phyloP scores from a whole-genome alignment of 75 land plant genomes.

The Cupressus sempervirens region DNA sequence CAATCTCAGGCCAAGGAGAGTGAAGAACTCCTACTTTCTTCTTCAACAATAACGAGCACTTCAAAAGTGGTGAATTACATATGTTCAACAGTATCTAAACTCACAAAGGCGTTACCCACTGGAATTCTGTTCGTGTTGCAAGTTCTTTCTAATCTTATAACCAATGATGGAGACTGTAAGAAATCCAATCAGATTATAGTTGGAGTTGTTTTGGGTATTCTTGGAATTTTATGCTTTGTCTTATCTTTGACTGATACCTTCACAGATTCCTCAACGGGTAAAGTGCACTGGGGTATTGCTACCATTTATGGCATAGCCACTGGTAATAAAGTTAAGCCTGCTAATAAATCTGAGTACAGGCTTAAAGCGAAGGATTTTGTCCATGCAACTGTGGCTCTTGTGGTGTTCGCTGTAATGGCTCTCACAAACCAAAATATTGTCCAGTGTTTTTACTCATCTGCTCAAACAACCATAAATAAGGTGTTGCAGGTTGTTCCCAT shows the following conservation, averaged over 20 bases:
- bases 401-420: background rate
- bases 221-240: background rate
- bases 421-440: background rate
- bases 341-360: background rate
- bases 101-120: background rate
- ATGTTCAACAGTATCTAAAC: background rate
- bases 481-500: background rate
- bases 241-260: background rate
- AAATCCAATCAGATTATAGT: background rate
- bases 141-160: background rate
- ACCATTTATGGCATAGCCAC: background rate
- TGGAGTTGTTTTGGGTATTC: background rate
- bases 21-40: too few species aligned
- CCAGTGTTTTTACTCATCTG: background rate
- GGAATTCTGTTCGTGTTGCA: background rate
- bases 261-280: background rate
- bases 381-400: background rate
- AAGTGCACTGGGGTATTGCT: conserved; percentile 3
- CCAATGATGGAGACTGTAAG: background rate
- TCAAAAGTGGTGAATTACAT: background rate
- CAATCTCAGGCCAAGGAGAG: too few species aligned
- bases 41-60: background rate
- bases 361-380: background rate
- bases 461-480: background rate
- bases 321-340: background rate